A percentile compares a stretch with the other conserved stretches of the same genome.
Conservation (phyloP, 768 basidiomycete genomes). For the Serendipita sp. region DNA sequence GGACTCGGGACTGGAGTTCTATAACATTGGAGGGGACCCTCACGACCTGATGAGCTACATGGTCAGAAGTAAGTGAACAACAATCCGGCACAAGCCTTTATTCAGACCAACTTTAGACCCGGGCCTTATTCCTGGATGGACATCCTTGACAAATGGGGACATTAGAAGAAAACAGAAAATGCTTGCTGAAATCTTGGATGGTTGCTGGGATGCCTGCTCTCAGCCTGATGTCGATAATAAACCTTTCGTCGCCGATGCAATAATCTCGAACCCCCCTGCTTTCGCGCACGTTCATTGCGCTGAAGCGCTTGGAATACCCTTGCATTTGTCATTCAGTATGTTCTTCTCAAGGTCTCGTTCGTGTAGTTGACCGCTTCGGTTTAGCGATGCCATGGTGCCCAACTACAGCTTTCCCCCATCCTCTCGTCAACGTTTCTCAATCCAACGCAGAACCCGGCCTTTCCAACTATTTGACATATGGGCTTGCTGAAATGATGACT, state of each 20-base stretch:
- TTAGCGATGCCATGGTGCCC: slow-evolving; percentile 55
- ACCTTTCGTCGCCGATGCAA: slow-evolving; percentile 43
- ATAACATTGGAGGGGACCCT: slow-evolving; percentile 44
- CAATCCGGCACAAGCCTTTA: background rate
- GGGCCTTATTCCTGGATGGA: slow-evolving; percentile 43
- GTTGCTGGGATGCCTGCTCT: slow-evolving; percentile 40
- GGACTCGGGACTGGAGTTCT: slow-evolving; percentile 40
- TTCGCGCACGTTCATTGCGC: slow-evolving; percentile 54
- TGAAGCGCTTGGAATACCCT: slow-evolving; percentile 43
- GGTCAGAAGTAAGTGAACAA: slow-evolving; percentile 40
- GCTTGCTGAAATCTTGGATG: slow-evolving; percentile 46
- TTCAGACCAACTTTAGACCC: slow-evolving; percentile 31
- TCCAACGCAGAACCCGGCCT: slow-evolving; percentile 38
- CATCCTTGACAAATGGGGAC: slow-evolving; percentile 44
- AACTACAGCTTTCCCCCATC: slow-evolving; percentile 42
- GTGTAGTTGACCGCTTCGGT: background rate
- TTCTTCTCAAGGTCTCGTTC: slow-evolving; percentile 6
- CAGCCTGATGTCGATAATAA: slow-evolving; percentile 29
- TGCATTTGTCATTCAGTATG: slow-evolving; percentile 43
- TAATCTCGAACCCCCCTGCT: slow-evolving; percentile 53
- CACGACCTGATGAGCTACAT: slow-evolving; percentile 55
- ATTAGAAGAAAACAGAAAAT: slow-evolving; percentile 43
- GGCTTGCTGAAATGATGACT: slow-evolving; percentile 41
- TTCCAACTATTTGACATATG: slow-evolving; percentile 43
- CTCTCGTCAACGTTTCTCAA: slow-evolving; percentile 40